Evolutionary conservation across 176 grass and related monocot species (phyloP).

Genomic region (Paspalum notatum): DNA sequence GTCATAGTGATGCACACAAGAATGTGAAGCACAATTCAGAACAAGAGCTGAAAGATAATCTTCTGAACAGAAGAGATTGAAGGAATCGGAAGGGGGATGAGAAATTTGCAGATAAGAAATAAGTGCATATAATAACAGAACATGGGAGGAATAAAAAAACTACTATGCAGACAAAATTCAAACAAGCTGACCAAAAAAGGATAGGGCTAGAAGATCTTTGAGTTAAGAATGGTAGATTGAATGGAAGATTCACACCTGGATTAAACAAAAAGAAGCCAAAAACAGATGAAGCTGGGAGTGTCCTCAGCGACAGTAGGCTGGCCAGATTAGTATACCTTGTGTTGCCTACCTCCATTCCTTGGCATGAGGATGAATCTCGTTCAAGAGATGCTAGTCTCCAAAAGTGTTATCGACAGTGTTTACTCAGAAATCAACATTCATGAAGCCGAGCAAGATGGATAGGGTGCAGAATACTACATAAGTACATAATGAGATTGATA

Average conservation of each 20-base stretch:
- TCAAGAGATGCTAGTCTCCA: neutral
- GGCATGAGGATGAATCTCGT: neutral
- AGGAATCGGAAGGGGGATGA: neutral
- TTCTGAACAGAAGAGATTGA: neutral
- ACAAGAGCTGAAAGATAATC: neutral
- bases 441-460: neutral
- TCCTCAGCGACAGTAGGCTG: neutral
- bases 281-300: neutral
- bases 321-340: neutral
- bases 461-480: neutral
- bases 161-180: neutral
- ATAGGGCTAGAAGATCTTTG: neutral
- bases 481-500: neutral
- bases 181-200: neutral
- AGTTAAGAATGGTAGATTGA: neutral
- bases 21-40: neutral
- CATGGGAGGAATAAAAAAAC: neutral
- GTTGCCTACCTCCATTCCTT: neutral
- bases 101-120: neutral
- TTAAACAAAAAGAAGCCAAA: neutral
- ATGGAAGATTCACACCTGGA: neutral
- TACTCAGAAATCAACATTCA: neutral
- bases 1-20: neutral
- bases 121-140: neutral
- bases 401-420: too few relatives aligned